Evolutionary conservation across 257 asterid species (phyloP).

Genomic region (Salvia splendens): DNA sequence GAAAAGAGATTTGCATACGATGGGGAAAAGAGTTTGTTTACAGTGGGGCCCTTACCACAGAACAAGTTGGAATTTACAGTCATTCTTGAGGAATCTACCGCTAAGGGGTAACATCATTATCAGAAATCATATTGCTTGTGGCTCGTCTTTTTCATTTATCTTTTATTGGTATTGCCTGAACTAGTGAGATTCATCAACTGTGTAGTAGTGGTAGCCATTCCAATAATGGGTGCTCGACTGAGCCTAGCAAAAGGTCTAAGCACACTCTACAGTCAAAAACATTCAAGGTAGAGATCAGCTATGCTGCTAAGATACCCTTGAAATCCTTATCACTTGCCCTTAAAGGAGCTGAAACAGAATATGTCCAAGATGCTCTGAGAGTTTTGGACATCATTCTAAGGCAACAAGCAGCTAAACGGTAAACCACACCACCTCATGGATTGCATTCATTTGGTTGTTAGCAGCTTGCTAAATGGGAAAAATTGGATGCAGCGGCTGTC

Average conservation of each 20-base stretch:
- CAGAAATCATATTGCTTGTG: constrained; percentile 5
- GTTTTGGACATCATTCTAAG: constrained; percentile 79
- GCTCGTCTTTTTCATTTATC: constrained; percentile 9
- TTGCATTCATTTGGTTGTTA: constrained; percentile 24
- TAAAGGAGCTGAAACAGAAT: constrained; percentile 63
- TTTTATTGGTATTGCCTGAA: constrained; percentile 25
- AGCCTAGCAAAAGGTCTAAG: constrained; percentile 65
- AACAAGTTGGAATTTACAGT: constrained; percentile 59
- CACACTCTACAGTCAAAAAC: constrained; percentile 49
- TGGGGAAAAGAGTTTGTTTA: constrained; percentile 73
- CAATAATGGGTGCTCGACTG: constrained; percentile 43
- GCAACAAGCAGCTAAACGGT: constrained; percentile 91
- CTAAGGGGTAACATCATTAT: constrained; percentile 49
- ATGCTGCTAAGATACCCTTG: constrained; percentile 75
- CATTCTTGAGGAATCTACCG: constrained; percentile 71
- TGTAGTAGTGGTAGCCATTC: constrained; percentile 44
- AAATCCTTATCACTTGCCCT: constrained; percentile 57
- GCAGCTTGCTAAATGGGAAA: constrained; percentile 38
- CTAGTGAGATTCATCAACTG: constrained; percentile 19
- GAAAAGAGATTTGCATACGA: constrained; percentile 78
- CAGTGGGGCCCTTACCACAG: constrained; percentile 75
- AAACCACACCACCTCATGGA: constrained; percentile 18
- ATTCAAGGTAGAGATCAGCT: constrained; percentile 65
- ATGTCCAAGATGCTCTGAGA: constrained; percentile 67
- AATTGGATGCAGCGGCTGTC: constrained; percentile 71